A percentile compares a stretch with the other conserved stretches of the same genome.
These are phyloP conservation scores for Fusarium sp. DNA, from an alignment of 2,329 filamentous ascomycete genomes.

Conservation along the genomic window DNA sequence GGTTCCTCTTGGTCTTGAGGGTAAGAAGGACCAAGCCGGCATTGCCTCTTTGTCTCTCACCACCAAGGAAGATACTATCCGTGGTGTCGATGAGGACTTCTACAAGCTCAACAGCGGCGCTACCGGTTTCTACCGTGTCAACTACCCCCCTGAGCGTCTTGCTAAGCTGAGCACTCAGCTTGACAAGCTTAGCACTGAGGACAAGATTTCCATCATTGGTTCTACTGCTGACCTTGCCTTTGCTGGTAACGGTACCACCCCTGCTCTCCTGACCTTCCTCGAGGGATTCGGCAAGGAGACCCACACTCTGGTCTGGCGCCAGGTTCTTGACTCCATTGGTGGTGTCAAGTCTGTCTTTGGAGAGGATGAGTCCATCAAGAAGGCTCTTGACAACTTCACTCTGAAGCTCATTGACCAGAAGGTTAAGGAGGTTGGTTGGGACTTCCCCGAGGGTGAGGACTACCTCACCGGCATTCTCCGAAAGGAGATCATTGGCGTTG, in stretches of 20 bases:
- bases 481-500: conserved; percentile 80
- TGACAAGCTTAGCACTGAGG: conserved; percentile 80
- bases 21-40: conserved; percentile 73
- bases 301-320: conserved; percentile 90
- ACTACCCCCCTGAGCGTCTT: conserved; percentile 88
- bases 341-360: conserved; percentile 88
- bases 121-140: conserved; percentile 90
- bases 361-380: conserved; percentile 76
- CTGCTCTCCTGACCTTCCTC: conserved; percentile 84
- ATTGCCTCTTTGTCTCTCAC: conserved; percentile 76
- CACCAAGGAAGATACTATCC: conserved; percentile 80
- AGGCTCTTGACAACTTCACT: conserved; percentile 81
- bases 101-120: conserved; percentile 95
- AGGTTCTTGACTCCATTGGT: conserved; percentile 80
- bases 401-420: conserved; percentile 81
- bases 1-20: conserved; percentile 89
- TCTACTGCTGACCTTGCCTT: conserved; percentile 91
- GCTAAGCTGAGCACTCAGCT: conserved; percentile 82
- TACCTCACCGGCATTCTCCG: conserved; percentile 86
- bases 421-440: conserved; percentile 86
- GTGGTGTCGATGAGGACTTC: conserved; percentile 79
- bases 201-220: conserved; percentile 92
- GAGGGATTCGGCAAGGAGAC: conserved; percentile 85
- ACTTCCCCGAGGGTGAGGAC: conserved; percentile 80
- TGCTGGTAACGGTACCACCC: conserved; percentile 84